Base-by-base conservation (phyloP, 805 yeast genomes). In the Metschnikowia koreensis region DNA sequence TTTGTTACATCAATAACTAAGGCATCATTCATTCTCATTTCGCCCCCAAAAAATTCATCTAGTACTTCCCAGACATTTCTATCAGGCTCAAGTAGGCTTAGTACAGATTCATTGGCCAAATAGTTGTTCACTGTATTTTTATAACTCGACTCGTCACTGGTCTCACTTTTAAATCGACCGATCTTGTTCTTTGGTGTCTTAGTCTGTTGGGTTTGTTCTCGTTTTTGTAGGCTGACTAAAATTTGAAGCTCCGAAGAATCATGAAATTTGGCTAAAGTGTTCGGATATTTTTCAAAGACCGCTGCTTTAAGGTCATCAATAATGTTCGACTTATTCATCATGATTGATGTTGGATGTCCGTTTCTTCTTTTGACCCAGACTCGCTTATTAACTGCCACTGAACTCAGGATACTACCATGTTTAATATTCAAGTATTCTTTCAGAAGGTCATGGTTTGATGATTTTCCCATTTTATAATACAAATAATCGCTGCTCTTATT, bases 271-370 rank as follows among this genome's bases (percentile, higher is more conserved):
- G 83, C 87, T 50, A 86, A 63, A 2, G 89, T 78, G 53, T 86
- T 82, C 49, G 96, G 87, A 65, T 80, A 87, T 59, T 85, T 87
- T 42, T 70, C 70, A 37, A 84, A 67, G 1, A 92, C 77, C 53
- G 82, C 77, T 10, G 77, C 70, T 62, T 92, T 92, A 60, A 92
- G 72, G 66, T 93, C 97, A 66, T 92, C 98, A 6, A 92, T 79
- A 1, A 91, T 77, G 62, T 88, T 93, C 17, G 67, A 63, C 31
- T 81, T 81, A 15, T 75, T 73, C 16, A 88, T 86, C 52, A 75
- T 64, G 7, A 92, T 68, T 1, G 96, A 81, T 0, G 97, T 89
- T 2, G 97, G 87, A 15, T 75, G 76, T 1, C 81, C 81, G 22
- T 69, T 67, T 0, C 73, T 69, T 39, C 77, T 67, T 48, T 67